Conservation (phyloP, 1,284 basidiomycete species). For the Pascua sp. region DNA sequence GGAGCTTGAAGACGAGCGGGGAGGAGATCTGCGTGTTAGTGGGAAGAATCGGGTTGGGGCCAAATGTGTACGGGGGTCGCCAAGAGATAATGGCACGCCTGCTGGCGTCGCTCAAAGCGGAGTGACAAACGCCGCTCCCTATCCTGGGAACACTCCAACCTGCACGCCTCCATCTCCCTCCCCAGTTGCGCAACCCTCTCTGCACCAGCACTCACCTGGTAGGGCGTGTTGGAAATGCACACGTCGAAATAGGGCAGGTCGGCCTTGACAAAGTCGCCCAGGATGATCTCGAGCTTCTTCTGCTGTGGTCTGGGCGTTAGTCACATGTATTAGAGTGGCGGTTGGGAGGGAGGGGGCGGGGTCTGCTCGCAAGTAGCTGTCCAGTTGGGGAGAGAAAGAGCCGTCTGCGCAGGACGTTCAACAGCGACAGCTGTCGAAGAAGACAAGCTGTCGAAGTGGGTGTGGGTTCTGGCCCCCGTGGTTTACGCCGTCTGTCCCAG, state of each 20-base stretch:
- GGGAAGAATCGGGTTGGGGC: not conserved
- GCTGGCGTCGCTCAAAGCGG: no score
- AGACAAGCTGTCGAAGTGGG: no score
- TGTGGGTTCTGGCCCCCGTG: no score
- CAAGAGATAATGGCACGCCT: no score
- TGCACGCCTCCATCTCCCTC: no score
- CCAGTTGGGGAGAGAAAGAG: not conserved
- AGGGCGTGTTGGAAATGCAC: slow-evolving; percentile 98
- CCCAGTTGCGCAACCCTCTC: no score
- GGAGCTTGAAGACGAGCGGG: slow-evolving; percentile 91
- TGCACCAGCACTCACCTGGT: slow-evolving; percentile 59
- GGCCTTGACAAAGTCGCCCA: slow-evolving; percentile 96
- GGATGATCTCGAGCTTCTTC: slow-evolving; percentile 86
- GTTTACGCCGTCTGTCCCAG: no score
- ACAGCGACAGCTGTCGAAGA: no score
- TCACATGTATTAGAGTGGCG: no score
- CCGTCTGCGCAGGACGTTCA: not conserved
- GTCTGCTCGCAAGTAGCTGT: not conserved
- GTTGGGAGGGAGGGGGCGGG: not conserved
- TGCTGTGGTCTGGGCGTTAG: slow-evolving; percentile 72
- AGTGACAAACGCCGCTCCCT: no score
- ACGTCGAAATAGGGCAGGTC: slow-evolving; percentile 97
- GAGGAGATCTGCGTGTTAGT: slow-evolving; percentile 70
- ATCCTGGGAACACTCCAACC: no score
- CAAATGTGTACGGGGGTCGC: no score